Evolutionary conservation across 768 basidiomycete species (phyloP), one percentile per base, ranked within the genome.

Genomic region (Leccinellum rugosiceps): DNA sequence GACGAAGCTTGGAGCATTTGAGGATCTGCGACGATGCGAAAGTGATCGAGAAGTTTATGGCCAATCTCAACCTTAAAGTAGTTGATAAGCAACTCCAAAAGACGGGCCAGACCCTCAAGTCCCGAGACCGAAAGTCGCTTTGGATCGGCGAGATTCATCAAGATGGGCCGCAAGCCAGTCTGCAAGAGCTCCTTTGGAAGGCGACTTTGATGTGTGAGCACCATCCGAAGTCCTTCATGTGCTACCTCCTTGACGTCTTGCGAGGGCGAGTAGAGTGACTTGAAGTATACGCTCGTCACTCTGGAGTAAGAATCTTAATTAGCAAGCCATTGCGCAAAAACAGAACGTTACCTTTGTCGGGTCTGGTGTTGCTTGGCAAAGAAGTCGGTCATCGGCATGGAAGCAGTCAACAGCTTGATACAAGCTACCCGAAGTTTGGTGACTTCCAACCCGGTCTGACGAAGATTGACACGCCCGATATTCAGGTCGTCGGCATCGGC

Each of bases 11-110:
- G 81, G 26, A 98, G 80, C 77, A 92, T 87, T 62, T 87, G 86
- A 14, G 92, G 88, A 66, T 96, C 94, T 25, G 96, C 92, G 21
- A 99, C 88, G 35, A 89, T 85, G 44, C 88, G 87, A 75, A 96
- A 98, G 70, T 99, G 97, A 65, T 98, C 97, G 21, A 99, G 79
- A 7, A 99, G 84, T 74, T 99, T 99, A 72, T 92, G 85, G 1
- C 97, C 97, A 58, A 99, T 98, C 76, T 99, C 97, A 17, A 99
- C 96, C 72, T 98, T 98, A 85, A 99, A 99, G 75, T 99, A 98
- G 71, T 98, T 98, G 38, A 94, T 97, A 55, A 99, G 76, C 7
- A 99, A 82, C 71, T 97, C 94, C 50, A 99, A 78, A 50, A 99
- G 81, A 13, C 96, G 87, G 13, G 95, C 96, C 23, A 99, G 78